Percentiles rank a stretch among this genome's conserved stretches.
Evolutionary conservation across 805 yeast species (phyloP).

Genomic region (Metschnikowia corniflorae): DNA sequence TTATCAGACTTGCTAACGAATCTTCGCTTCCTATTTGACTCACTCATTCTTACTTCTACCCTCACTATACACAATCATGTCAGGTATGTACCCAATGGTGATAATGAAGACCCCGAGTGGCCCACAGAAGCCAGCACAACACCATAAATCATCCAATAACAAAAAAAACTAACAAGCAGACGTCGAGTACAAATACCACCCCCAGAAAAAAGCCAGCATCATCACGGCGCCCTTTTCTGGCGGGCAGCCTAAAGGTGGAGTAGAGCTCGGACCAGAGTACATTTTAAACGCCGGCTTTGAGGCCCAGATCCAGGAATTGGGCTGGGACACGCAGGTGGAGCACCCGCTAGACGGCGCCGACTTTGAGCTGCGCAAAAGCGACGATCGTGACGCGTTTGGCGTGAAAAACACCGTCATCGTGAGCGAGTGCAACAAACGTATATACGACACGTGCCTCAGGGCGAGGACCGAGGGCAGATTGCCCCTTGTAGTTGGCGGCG

Average conservation of each 20-base stretch:
- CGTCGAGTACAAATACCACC: conserved; percentile 50
- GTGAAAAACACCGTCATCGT: conserved; percentile 76
- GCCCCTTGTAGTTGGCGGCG: conserved; percentile 92
- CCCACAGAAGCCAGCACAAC: too few relatives aligned
- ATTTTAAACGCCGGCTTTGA: conserved; percentile 70
- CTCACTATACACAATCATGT: too few relatives aligned
- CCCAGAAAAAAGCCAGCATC: conserved; percentile 56
- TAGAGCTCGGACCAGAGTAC: conserved; percentile 88
- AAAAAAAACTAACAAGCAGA: conserved; percentile 22
- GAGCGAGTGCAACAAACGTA: conserved; percentile 60
- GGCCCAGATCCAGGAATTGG: conserved; percentile 58
- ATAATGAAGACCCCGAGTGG: too few relatives aligned
- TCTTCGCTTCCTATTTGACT: too few relatives aligned
- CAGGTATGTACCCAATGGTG: neutral
- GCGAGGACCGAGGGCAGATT: conserved; percentile 49
- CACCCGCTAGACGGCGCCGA: conserved; percentile 53
- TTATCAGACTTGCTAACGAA: too few relatives aligned
- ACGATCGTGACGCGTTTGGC: conserved; percentile 47
- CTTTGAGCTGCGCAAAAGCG: conserved; percentile 40
- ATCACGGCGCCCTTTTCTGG: conserved; percentile 92
- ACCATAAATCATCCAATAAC: too few relatives aligned
- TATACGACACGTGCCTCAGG: conserved; percentile 56
- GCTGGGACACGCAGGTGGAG: conserved; percentile 60
- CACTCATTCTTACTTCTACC: too few relatives aligned
- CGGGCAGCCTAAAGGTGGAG: conserved; percentile 93